phyloP scores from a whole-genome alignment of 148 eudicot species.

The Euryodendron excelsum region DNA sequence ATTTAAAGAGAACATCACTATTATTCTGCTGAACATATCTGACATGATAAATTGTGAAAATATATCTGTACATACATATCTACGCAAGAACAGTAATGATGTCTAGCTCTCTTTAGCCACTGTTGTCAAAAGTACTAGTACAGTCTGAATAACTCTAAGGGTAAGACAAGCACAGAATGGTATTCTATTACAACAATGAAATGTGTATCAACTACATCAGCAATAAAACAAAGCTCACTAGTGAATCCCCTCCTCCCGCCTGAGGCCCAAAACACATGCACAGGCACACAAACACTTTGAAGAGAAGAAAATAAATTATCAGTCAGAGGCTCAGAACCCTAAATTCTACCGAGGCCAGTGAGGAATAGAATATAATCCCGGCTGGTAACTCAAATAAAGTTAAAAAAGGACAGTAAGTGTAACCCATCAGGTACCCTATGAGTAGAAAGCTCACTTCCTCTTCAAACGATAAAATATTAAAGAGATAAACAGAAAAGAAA shows the following conservation, averaged over 20 bases:
- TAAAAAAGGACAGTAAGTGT: background rate
- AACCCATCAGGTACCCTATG: background rate
- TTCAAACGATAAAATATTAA: background rate
- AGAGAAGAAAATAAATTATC: too few relatives aligned
- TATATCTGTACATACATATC: background rate
- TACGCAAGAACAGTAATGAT: background rate
- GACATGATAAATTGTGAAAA: conserved; percentile 3
- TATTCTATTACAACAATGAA: background rate
- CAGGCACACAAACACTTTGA: too few relatives aligned
- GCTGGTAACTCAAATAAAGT: background rate
- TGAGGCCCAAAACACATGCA: background rate
- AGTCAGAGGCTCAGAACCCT: too few relatives aligned
- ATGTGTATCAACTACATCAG: too few relatives aligned
- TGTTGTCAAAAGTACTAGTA: background rate
- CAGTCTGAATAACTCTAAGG: background rate
- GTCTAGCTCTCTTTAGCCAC: background rate
- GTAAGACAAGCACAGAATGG: background rate
- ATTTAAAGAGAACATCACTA: background rate
- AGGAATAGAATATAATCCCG: background rate
- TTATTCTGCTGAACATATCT: background rate
- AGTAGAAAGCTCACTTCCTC: background rate
- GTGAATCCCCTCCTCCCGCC: background rate
- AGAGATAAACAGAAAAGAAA: background rate
- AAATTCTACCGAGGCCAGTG: too few relatives aligned
- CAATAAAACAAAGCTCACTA: background rate